Percentiles rank a stretch among this genome's conserved stretches.
phyloP scores from a whole-genome alignment of 148 eudicot species.

The Chenopodium suecicum region DNA sequence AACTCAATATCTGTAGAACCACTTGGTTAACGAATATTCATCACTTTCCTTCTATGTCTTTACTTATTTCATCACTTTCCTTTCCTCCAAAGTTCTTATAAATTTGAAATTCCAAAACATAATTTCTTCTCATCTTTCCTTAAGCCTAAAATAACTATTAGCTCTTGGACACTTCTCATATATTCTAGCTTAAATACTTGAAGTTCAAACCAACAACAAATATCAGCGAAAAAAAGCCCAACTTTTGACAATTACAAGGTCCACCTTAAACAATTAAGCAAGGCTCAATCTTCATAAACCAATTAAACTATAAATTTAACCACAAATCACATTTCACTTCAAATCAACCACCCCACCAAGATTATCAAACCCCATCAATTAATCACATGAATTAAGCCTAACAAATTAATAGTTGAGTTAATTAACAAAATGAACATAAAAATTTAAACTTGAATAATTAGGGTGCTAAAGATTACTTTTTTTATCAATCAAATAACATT shows the following conservation, averaged over 20 bases:
- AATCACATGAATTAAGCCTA: not conserved
- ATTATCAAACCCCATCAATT: not conserved
- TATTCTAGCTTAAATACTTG: not conserved
- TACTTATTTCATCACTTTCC: not conserved
- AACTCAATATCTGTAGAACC: not conserved
- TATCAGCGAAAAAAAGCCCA: not conserved
- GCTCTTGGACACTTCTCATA: not conserved
- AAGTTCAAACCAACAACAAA: not conserved
- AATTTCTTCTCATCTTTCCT: not conserved
- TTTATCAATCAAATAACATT: not conserved
- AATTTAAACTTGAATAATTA: not conserved
- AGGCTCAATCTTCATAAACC: not conserved
- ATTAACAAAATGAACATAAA: not conserved
- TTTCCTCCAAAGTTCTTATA: not conserved
- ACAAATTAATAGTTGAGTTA: not conserved
- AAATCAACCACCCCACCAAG: not conserved
- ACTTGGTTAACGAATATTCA: not conserved
- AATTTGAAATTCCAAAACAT: not conserved
- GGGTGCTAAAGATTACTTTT: not conserved
- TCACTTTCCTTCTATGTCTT: not conserved
- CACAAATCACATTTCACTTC: conserved; percentile 3
- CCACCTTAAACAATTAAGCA: not conserved
- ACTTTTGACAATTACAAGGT: not conserved
- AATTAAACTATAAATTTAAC: conserved; percentile 9
- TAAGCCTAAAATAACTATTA: not conserved